These are phyloP conservation scores for Dissophora globulifera DNA, from an alignment of 192 early-diverging fungal genomes.

Conservation along the genomic window DNA sequence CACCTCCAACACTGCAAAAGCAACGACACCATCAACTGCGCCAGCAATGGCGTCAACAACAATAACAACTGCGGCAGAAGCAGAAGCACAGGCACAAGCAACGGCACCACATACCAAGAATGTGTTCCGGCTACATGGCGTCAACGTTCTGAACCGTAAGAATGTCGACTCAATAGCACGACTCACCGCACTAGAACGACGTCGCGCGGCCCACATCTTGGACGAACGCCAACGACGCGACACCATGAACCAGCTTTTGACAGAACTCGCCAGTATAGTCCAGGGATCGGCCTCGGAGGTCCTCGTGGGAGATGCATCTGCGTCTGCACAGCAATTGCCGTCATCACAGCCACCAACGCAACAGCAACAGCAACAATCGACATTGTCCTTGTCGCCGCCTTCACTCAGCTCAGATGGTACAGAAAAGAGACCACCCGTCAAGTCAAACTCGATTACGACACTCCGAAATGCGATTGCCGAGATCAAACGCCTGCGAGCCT, in stretches of 20 bases:
- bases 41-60: too few species aligned
- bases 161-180: constrained; percentile 51
- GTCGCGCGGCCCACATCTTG: constrained; percentile 40
- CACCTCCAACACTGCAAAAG: background rate
- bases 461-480: constrained; percentile 38
- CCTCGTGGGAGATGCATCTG: too few species aligned
- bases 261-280: constrained; percentile 35
- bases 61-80: too few species aligned
- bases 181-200: constrained; percentile 41
- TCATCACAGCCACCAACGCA: background rate
- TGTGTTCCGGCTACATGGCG: constrained; percentile 42
- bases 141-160: constrained; percentile 50
- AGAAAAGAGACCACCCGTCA: constrained; percentile 31
- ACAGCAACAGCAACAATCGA: constrained; percentile 1
- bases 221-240: constrained; percentile 50
- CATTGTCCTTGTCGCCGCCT: background rate
- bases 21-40: constrained; percentile 3
- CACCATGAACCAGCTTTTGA: constrained; percentile 50
- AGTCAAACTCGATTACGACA: constrained; percentile 47
- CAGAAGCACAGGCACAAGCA: too few species aligned
- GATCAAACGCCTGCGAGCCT: constrained; percentile 29
- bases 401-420: background rate
- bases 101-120: constrained; percentile 27
- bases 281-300: constrained; percentile 31
- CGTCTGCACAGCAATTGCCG: background rate